Evolutionary conservation across 306 rosid genomes (phyloP).

Genomic region (Dicorynia guianensis): DNA sequence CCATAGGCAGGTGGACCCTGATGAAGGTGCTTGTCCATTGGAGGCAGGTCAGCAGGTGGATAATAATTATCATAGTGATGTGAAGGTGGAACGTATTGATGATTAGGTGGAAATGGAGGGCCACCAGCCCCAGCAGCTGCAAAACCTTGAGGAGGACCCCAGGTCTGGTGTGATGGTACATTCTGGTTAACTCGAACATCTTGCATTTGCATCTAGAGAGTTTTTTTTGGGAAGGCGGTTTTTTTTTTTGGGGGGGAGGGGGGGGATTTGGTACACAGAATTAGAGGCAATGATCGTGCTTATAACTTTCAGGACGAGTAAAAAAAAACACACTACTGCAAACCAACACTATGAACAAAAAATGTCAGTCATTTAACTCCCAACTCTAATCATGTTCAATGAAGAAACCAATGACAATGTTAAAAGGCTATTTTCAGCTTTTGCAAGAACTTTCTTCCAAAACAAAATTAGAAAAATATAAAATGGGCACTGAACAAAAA

Average conservation of each 20-base stretch:
- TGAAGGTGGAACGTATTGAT: constrained; percentile 57
- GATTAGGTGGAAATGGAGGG: constrained; percentile 61
- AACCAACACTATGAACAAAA: not conserved
- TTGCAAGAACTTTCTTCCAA: too few relatives aligned
- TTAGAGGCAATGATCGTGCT: constrained; percentile 16
- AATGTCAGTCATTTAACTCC: not conserved
- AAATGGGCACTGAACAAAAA: too few relatives aligned
- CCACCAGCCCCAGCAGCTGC: constrained; percentile 45
- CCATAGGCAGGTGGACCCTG: constrained; percentile 54
- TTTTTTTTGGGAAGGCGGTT: not conserved
- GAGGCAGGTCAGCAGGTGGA: constrained; percentile 55
- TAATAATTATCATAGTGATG: constrained; percentile 60
- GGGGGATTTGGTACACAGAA: constrained; percentile 25
- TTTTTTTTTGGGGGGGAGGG: not conserved
- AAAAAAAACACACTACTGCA: not conserved
- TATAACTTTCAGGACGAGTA: not conserved
- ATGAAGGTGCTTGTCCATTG: constrained; percentile 50
- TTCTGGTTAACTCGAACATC: constrained; percentile 56
- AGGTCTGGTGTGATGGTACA: constrained; percentile 57
- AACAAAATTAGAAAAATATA: too few relatives aligned
- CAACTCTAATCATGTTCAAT: constrained; percentile 6
- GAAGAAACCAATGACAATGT: not conserved
- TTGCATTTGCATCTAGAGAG: constrained; percentile 59
- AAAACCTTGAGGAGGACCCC: constrained; percentile 70
- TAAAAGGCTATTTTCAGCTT: not conserved